Base-by-base conservation (phyloP, 2,329 filamentous ascomycete species). In the Alternaria panax region DNA sequence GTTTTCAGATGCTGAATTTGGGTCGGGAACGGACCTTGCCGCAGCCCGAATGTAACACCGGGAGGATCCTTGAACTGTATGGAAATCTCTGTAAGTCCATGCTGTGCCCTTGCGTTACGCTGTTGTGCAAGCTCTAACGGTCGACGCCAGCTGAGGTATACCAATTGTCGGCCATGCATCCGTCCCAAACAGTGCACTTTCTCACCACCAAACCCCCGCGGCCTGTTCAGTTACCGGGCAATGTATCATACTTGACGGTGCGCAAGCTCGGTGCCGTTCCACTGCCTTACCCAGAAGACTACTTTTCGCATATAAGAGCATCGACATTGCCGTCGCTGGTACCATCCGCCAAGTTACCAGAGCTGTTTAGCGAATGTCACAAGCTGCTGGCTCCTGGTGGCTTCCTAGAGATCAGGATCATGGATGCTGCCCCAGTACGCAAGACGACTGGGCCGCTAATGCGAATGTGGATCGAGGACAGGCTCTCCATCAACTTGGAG, bases 401-500 rank as follows among this genome's bases (percentile, higher is more conserved):
- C 1, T 78, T 80, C 20, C 73, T 91, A 12, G 83, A 88, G 59
- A 75, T 91, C 16, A 84, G 84, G 0, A 76, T 91, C 18, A 85
- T 91, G 63, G 87, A 91, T 57, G 87, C 89, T 0, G 78, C 85
- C 7, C 89, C 89, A 0, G 79, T 84, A 0, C 77, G 83, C 4
- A 76, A 80, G 2, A 87, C 84, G 0, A 79, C 87, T 24, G 89
- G 89, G 0, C 86, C 86, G 0, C 77, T 79, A 1, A 77, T 91
- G 69, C 80, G 84, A 34, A 73, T 79, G 1, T 91, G 89, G 89
- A 78, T 91, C 2, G 86, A 89, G 42, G 81, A 85, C 4, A 80
- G 89, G 51, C 79, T 91, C 0, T 72, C 89, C 2, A 73, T 85
- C 7, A 88, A 88, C 57, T 75, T 91, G 0, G 85, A 88, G 68